Conservation (phyloP, 805 yeast species). For the Spathaspora passalidarum region DNA sequence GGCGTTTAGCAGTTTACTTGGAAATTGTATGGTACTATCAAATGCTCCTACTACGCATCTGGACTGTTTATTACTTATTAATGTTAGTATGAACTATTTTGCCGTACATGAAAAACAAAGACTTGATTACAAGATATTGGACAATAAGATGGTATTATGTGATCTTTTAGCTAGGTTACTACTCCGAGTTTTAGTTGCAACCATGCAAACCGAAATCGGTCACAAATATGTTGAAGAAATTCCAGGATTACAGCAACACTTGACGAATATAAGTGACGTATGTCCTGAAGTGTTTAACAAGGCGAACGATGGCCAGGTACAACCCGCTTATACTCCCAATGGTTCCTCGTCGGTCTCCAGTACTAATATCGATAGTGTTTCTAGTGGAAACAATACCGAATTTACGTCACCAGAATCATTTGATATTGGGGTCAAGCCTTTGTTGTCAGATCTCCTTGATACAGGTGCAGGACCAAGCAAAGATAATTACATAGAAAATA, state of each 20-base stretch:
- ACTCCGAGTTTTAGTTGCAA: conserved; percentile 19
- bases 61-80: conserved; percentile 23
- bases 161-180: conserved; percentile 22
- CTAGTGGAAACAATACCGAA: neutral
- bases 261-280: conserved; percentile 13
- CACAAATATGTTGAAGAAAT: conserved; percentile 12
- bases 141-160: conserved; percentile 11
- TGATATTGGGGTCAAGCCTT: conserved; percentile 2
- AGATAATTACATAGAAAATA: neutral
- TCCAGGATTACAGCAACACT: conserved; percentile 18
- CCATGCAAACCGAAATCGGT: conserved; percentile 12
- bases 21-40: conserved; percentile 20
- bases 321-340: neutral
- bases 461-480: neutral
- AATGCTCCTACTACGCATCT: conserved; percentile 10
- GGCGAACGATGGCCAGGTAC: neutral
- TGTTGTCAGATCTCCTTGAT: neutral
- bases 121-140: conserved; percentile 5
- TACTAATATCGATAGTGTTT: neutral
- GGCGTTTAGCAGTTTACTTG: conserved; percentile 22
- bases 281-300: conserved; percentile 17
- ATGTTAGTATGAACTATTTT: conserved; percentile 14
- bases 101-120: neutral
- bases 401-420: conserved; percentile 1
- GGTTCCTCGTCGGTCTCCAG: neutral